Conservation (phyloP, 192 early-diverging fungal genomes). For the Powellomyces hirtus region DNA sequence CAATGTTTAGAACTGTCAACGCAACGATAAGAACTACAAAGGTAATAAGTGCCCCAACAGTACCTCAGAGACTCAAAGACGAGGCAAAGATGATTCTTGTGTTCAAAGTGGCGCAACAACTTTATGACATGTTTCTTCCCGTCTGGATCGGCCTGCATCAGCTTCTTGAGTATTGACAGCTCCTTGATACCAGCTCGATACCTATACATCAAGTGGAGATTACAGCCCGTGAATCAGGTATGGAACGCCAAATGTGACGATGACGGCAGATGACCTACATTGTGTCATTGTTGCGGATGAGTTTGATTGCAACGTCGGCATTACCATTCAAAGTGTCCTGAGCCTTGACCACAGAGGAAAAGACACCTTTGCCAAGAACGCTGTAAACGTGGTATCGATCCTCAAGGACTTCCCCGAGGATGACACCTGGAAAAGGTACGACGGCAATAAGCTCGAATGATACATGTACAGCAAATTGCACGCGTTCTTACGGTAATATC, state of each 20-base stretch:
- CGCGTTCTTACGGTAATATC: conserved; percentile 85
- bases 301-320: conserved; percentile 89
- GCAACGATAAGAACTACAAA: no score
- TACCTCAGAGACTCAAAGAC: conserved; percentile 92
- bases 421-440: conserved; percentile 45
- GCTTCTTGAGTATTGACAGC: conserved; percentile 81
- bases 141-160: conserved; percentile 80
- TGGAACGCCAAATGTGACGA: background rate
- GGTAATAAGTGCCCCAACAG: background rate
- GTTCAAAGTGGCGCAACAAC: conserved; percentile 81
- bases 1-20: background rate
- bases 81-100: conserved; percentile 86
- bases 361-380: conserved; percentile 91
- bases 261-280: conserved; percentile 56
- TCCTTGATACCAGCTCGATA: conserved; percentile 87
- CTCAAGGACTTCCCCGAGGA: conserved; percentile 83
- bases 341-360: conserved; percentile 90
- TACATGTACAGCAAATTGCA: background rate
- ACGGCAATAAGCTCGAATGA: background rate
- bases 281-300: conserved; percentile 91
- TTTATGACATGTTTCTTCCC: conserved; percentile 88
- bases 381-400: conserved; percentile 83
- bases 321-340: conserved; percentile 68
- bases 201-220: conserved; percentile 54
- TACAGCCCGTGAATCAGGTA: background rate